These are phyloP conservation scores for Phytopythium oedochilum DNA, from an alignment of 352 stramenopile species.

Conservation along the genomic window DNA sequence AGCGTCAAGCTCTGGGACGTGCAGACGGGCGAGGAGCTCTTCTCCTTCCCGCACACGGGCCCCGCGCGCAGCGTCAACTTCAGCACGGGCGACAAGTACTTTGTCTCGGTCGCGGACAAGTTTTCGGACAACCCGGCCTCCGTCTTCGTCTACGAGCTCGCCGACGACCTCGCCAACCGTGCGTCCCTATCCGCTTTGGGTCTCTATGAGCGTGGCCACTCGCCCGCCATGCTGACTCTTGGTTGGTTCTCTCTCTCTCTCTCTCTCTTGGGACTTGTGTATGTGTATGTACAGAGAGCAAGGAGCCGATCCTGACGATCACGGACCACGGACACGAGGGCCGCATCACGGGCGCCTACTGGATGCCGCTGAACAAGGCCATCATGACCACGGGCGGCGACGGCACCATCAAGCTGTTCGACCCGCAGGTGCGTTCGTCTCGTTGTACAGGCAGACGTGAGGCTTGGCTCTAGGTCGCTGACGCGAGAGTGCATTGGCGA, in stretches of 20 bases:
- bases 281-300: constrained; percentile 42
- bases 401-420: constrained; percentile 75
- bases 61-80: constrained; percentile 85
- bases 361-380: constrained; percentile 82
- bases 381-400: constrained; percentile 87
- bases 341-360: constrained; percentile 79
- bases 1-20: constrained; percentile 91
- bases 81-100: constrained; percentile 79
- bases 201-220: too few relatives aligned
- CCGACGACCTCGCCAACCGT: constrained; percentile 57
- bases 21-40: constrained; percentile 84
- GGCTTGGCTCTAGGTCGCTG: too few relatives aligned
- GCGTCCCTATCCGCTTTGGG: too few relatives aligned
- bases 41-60: constrained; percentile 80
- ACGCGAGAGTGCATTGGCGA: not conserved
- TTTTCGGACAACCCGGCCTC: constrained; percentile 75
- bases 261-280: too few relatives aligned
- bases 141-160: constrained; percentile 82
- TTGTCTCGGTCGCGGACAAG: constrained; percentile 82
- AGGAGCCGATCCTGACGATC: constrained; percentile 67
- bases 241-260: too few relatives aligned
- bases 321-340: constrained; percentile 76
- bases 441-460: too few relatives aligned
- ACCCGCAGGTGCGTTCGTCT: constrained; percentile 51
- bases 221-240: too few relatives aligned